Evolutionary conservation across 495 filamentous ascomycete genomes (phyloP).

Genomic region (Corynascus novoguineensis): DNA sequence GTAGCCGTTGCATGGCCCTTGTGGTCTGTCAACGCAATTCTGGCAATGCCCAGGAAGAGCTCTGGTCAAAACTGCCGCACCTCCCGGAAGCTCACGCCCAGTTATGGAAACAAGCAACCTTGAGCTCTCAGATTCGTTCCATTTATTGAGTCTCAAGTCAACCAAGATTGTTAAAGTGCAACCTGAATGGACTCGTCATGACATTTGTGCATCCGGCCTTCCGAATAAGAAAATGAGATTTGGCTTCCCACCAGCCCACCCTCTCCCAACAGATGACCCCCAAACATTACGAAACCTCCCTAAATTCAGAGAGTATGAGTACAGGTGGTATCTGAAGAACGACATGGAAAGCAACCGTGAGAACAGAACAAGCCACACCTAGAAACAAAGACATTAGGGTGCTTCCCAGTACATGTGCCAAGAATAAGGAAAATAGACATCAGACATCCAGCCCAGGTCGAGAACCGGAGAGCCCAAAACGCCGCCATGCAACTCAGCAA

Average conservation of each 20-base stretch:
- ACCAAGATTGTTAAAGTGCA: background rate
- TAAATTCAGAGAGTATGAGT: background rate
- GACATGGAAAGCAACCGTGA: background rate
- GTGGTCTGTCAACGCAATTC: no score
- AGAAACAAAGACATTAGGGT: background rate
- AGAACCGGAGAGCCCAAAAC: slow-evolving; percentile 1
- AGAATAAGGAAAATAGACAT: background rate
- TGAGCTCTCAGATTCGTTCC: no score
- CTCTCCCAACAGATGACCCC: no score
- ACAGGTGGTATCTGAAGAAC: slow-evolving; percentile 3
- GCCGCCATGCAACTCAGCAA: slow-evolving; percentile 12
- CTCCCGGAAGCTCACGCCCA: no score
- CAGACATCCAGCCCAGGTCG: background rate
- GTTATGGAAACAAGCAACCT: no score
- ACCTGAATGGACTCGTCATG: no score
- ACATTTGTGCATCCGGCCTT: no score
- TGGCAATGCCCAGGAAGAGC: no score
- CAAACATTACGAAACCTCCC: background rate
- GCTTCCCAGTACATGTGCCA: background rate
- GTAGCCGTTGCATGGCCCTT: no score
- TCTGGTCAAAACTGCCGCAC: no score
- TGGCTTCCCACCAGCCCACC: no score
- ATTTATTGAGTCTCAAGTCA: background rate
- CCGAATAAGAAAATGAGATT: background rate
- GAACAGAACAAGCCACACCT: background rate